These are phyloP conservation scores for Saposhnikovia divaricata DNA, from an alignment of 129 eudicot genomes.

Conservation along the genomic window DNA sequence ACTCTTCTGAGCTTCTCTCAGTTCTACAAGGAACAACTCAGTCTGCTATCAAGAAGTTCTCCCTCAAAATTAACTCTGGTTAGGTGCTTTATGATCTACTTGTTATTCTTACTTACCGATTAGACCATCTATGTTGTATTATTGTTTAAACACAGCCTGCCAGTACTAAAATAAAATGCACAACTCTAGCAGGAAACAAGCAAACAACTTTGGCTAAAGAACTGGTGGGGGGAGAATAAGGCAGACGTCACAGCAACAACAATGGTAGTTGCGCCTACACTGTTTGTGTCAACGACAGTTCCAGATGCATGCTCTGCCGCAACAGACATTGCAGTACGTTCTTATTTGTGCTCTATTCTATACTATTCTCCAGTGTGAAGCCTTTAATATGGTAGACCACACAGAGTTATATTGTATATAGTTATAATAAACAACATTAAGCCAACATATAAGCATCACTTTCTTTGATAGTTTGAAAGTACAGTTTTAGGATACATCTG, in stretches of 20 bases:
- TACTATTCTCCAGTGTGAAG: background rate
- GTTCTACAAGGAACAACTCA: slow-evolving; percentile 80
- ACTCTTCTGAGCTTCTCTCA: slow-evolving; percentile 73
- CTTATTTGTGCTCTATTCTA: background rate
- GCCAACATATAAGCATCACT: background rate
- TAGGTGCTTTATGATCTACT: background rate
- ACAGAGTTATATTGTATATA: no score
- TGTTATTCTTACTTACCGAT: background rate
- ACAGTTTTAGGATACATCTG: background rate
- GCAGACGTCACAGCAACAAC: slow-evolving; percentile 46
- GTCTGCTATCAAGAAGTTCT: slow-evolving; percentile 26
- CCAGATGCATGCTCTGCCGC: slow-evolving; percentile 81
- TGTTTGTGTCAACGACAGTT: slow-evolving; percentile 48
- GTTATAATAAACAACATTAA: background rate
- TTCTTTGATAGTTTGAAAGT: background rate
- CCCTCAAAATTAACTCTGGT: slow-evolving; percentile 22
- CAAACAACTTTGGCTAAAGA: slow-evolving; percentile 9
- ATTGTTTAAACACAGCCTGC: background rate
- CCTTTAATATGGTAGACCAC: background rate
- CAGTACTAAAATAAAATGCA: background rate
- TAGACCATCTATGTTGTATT: background rate
- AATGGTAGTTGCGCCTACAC: slow-evolving; percentile 63
- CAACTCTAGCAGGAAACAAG: slow-evolving; percentile 35
- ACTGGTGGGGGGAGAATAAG: slow-evolving; percentile 61
- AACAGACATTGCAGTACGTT: slow-evolving; percentile 91